Evolutionary conservation across 139 green algal species (phyloP).

Genomic region (Chlorella sorokiniana): DNA sequence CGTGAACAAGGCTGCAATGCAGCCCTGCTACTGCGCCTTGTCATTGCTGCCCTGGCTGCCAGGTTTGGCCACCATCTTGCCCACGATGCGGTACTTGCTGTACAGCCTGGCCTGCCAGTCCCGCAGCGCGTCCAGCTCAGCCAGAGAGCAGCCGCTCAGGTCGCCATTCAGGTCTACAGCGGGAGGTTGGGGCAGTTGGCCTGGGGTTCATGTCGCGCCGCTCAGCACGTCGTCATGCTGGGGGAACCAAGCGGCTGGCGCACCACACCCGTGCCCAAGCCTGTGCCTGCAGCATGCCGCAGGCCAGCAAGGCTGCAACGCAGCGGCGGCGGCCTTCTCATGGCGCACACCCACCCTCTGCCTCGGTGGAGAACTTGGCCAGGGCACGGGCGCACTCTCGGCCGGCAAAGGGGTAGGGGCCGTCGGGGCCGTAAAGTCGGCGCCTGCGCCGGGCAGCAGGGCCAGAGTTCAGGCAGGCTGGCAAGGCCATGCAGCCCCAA

Average conservation of each 20-base stretch:
- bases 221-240: no score
- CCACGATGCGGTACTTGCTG: constrained; percentile 74
- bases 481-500: background rate
- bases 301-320: no score
- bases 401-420: constrained; percentile 87
- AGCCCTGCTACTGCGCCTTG: no score
- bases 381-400: constrained; percentile 80
- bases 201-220: background rate
- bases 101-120: constrained; percentile 82
- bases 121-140: constrained; percentile 71
- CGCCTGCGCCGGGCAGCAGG: constrained; percentile 35
- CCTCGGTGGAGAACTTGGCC: constrained; percentile 78
- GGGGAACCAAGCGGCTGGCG: background rate
- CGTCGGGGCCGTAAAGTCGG: constrained; percentile 83
- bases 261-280: no score
- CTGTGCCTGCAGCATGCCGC: no score
- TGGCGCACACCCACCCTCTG: constrained; percentile 10
- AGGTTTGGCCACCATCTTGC: constrained; percentile 49
- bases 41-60: background rate
- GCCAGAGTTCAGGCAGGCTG: background rate
- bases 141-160: constrained; percentile 54
- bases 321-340: background rate
- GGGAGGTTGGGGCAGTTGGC: background rate
- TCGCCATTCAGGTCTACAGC: constrained; percentile 71
- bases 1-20: no score